phyloP scores from a whole-genome alignment of 441 rosid species.

The Gossypium gossypioides region DNA sequence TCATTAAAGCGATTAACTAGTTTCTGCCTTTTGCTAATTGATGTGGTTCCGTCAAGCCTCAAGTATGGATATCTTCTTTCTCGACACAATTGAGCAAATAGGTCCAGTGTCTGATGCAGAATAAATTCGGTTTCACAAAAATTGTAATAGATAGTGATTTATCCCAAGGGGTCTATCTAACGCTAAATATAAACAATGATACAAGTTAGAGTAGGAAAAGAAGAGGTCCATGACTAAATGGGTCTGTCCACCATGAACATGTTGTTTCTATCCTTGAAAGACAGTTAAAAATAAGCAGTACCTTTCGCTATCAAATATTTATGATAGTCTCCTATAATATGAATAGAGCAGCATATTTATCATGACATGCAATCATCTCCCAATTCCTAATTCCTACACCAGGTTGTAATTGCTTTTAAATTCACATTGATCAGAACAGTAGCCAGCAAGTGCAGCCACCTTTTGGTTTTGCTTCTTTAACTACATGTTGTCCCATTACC shows the following conservation, averaged over 20 bases:
- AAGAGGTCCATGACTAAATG: not conserved
- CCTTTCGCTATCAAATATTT: not conserved
- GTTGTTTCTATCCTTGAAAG: not conserved
- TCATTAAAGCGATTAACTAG: constrained; percentile 87
- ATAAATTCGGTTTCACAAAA: constrained; percentile 1
- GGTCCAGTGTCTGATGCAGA: constrained; percentile 80
- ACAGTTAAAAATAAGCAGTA: not conserved
- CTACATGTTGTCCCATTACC: not conserved
- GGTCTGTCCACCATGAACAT: not conserved
- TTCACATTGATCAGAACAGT: not conserved
- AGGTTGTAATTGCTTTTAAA: not conserved
- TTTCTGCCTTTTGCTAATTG: constrained; percentile 93
- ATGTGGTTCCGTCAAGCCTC: constrained; percentile 90
- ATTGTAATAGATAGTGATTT: not conserved
- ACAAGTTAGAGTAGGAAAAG: not conserved
- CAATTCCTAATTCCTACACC: not conserved
- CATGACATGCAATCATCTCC: not conserved
- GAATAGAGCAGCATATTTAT: not conserved
- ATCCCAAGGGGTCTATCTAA: constrained; percentile 1
- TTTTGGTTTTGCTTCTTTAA: not conserved
- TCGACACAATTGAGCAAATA: constrained; percentile 90
- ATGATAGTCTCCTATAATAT: not conserved
- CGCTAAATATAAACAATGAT: not conserved
- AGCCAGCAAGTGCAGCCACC: not conserved
- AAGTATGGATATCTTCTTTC: constrained; percentile 92